Evolutionary conservation across 1,284 basidiomycete species (phyloP), one percentile per base, ranked within the genome.

Genomic region (Salmacisia buchloeana): DNA sequence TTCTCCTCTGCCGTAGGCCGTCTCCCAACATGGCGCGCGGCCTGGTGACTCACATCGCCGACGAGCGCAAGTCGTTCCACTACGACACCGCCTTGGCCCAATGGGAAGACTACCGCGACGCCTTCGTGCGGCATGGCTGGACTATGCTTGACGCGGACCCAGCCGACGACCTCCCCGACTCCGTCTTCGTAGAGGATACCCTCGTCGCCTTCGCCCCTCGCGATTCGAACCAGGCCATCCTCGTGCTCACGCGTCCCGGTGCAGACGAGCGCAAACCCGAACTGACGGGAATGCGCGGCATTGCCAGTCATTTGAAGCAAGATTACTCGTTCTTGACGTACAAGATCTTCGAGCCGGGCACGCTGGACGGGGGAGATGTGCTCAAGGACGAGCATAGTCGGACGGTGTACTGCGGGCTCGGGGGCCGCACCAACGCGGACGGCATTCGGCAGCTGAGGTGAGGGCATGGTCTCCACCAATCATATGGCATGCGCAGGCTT

Each of bases 301-400:
- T 34, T 12, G 57, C 43, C 18, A 7, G 18, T 18, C 43, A 43
- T 23, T 3, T 23, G 31, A 25, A 23, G 35, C 13, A 35, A 18
- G 27, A 39, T 34, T 7, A 33, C 10, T 27, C 18, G 12, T 27
- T 54, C 29, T 12, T 12, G 27, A 18, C 49, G 25, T 31, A 13
- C n/a, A n/a, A 34, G n/a, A 67, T 67, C 33, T 38, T 18, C 18
- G 60, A 43, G 12, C 63, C 65, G 6, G 68, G 57, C 2, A 69
- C 54, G n/a, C 46, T 69, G 18, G 68, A 69, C 45, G 68, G 68
- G 31, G 68, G 68, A 29, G 68, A 69, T 41, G 39, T 69, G 13
- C 62, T 69, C 41, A 69, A 69, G 52, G 45, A 23, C 56, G 33
- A 34, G 54, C 23, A 67, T 1, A 31, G 18, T 10, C 27, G 31